Conservation (phyloP, 257 asterid genomes). For the Mentha longifolia region DNA sequence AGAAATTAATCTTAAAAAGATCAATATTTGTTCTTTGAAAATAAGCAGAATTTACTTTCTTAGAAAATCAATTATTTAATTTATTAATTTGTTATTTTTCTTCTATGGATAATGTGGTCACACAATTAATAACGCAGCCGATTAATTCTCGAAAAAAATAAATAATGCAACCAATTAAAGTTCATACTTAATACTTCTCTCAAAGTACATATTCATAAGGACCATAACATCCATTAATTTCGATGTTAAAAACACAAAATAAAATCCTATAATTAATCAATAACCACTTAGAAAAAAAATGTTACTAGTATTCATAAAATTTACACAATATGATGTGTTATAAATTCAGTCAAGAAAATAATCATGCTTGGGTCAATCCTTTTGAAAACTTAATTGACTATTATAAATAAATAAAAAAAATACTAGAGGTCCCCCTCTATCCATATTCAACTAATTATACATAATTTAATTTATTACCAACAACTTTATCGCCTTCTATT, state of each 20-base stretch:
- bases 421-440: constrained; percentile 31
- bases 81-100: too few relatives aligned
- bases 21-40: too few relatives aligned
- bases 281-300: not conserved
- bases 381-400: constrained; percentile 16
- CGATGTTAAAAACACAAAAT: not conserved
- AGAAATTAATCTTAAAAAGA: too few relatives aligned
- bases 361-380: constrained; percentile 28
- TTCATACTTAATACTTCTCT: constrained; percentile 8
- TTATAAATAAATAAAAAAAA: too few relatives aligned
- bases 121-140: too few relatives aligned
- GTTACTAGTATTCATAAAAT: not conserved
- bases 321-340: not conserved
- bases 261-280: not conserved
- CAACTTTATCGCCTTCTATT: constrained; percentile 34
- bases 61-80: not conserved
- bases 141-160: not conserved
- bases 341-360: constrained; percentile 25
- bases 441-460: constrained; percentile 17
- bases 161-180: not conserved
- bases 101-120: not conserved
- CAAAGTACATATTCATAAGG: not conserved
- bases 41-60: too few relatives aligned
- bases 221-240: too few relatives aligned
- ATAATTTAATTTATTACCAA: constrained; percentile 25